These are phyloP conservation scores for Phytophthora sansomeana DNA, from an alignment of 352 stramenopile genomes.

Conservation along the genomic window DNA sequence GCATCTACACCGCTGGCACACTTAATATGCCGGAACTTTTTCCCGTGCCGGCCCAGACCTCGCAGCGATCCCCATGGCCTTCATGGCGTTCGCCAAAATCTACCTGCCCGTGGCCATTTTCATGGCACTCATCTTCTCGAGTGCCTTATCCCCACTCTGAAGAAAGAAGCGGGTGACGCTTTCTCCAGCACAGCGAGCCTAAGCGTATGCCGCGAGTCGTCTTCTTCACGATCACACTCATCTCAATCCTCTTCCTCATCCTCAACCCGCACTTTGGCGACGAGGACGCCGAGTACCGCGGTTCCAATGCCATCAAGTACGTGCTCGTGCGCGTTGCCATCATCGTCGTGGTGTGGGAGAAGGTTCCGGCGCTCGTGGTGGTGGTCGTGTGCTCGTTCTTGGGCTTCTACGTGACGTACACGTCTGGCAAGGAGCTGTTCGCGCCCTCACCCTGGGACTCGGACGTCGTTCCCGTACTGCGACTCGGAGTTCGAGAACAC, in stretches of 20 bases:
- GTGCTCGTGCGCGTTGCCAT: constrained; percentile 43
- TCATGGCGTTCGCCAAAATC: constrained; percentile 73
- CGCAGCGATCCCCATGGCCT: constrained; percentile 50
- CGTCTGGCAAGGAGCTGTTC: constrained; percentile 31
- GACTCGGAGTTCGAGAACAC: constrained; percentile 29
- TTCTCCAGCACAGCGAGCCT: constrained; percentile 43
- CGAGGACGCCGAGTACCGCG: constrained; percentile 38
- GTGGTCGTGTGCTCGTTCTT: constrained; percentile 13
- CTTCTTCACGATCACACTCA: constrained; percentile 43
- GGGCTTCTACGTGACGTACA: constrained; percentile 31
- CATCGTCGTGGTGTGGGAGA: constrained; percentile 30
- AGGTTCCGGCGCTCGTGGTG: constrained; percentile 7
- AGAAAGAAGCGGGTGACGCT: constrained; percentile 54
- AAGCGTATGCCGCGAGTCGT: constrained; percentile 52
- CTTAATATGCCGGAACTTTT: no score
- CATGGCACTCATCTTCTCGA: constrained; percentile 60
- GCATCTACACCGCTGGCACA: no score
- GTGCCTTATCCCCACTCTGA: constrained; percentile 61
- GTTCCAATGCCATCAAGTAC: constrained; percentile 46
- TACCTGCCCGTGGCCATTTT: constrained; percentile 65
- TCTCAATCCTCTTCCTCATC: constrained; percentile 46
- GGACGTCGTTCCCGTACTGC: constrained; percentile 31
- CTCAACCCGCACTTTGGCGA: constrained; percentile 35
- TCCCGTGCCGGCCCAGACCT: constrained; percentile 30
- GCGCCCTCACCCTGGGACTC: constrained; percentile 24